Conservation (phyloP, 306 rosid genomes). For the Prunus dulcis region DNA sequence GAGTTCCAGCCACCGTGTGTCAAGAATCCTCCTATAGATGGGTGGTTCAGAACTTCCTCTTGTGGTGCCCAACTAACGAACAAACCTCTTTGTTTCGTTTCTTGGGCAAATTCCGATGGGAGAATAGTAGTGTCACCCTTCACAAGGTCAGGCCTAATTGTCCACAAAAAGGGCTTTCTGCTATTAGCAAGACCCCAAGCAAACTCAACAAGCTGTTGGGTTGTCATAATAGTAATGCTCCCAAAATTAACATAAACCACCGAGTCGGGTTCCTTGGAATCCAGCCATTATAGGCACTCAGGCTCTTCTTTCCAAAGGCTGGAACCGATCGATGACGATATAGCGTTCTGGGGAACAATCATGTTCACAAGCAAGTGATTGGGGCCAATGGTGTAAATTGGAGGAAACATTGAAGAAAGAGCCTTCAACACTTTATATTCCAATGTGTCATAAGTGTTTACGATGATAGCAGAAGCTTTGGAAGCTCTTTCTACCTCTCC, state of each 20-base stretch:
- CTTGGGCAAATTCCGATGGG: not conserved
- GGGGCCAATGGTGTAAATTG: too few relatives aligned
- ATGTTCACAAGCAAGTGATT: not conserved
- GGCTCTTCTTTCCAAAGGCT: slow-evolving; percentile 49
- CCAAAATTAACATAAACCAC: too few relatives aligned
- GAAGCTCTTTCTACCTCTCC: not conserved
- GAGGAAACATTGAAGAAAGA: slow-evolving; percentile 7
- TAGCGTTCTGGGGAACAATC: not conserved
- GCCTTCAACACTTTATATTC: slow-evolving; percentile 1
- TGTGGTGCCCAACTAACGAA: not conserved
- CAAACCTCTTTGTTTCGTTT: not conserved
- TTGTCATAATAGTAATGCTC: too few relatives aligned
- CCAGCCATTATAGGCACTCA: slow-evolving; percentile 47
- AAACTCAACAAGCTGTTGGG: too few relatives aligned
- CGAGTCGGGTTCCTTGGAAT: slow-evolving; percentile 24
- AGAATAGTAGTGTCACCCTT: too few relatives aligned
- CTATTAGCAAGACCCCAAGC: too few relatives aligned
- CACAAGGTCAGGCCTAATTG: too few relatives aligned
- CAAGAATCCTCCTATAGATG: too few relatives aligned
- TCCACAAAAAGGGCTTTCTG: too few relatives aligned
- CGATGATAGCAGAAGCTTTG: not conserved
- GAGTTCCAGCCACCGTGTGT: too few relatives aligned
- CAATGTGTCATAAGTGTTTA: slow-evolving; percentile 10
- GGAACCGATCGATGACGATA: not conserved
- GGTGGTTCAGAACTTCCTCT: too few relatives aligned